Evolutionary conservation across 805 yeast genomes (phyloP).

Genomic region (Scheffersomyces stipitis): DNA sequence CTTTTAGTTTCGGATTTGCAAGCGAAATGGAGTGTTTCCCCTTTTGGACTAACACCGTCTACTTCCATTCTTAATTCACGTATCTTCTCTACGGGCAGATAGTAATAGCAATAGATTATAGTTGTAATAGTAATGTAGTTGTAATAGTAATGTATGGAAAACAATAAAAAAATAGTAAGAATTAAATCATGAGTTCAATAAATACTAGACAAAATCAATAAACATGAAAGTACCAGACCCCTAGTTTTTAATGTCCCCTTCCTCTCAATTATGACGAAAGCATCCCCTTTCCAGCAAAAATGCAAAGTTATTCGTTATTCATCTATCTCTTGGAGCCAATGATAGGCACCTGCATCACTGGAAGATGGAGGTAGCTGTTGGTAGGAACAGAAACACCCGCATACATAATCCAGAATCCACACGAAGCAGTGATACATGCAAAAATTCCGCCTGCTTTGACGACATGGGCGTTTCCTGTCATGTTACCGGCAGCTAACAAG

Average conservation of each 20-base stretch:
- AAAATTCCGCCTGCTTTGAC: conserved; percentile 24
- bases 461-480: conserved; percentile 32
- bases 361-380: conserved; percentile 23
- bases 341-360: conserved; percentile 22
- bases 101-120: too few relatives aligned
- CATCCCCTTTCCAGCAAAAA: background rate
- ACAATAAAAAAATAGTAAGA: too few relatives aligned
- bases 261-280: background rate
- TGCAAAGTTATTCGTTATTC: background rate
- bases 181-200: too few relatives aligned
- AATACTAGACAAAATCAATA: too few relatives aligned
- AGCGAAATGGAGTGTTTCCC: too few relatives aligned
- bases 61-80: too few relatives aligned
- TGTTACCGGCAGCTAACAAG: conserved; percentile 49
- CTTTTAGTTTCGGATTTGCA: too few relatives aligned
- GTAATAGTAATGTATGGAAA: too few relatives aligned
- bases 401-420: conserved; percentile 26
- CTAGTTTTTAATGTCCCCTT: background rate
- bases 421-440: conserved; percentile 21
- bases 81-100: too few relatives aligned
- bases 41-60: too few relatives aligned
- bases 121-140: too few relatives aligned
- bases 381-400: conserved; percentile 25
- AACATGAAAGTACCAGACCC: too few relatives aligned
- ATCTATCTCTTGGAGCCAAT: conserved; percentile 2